These are phyloP conservation scores for Diospyros lotus DNA, from an alignment of 148 eudicot species.

Conservation along the genomic window DNA sequence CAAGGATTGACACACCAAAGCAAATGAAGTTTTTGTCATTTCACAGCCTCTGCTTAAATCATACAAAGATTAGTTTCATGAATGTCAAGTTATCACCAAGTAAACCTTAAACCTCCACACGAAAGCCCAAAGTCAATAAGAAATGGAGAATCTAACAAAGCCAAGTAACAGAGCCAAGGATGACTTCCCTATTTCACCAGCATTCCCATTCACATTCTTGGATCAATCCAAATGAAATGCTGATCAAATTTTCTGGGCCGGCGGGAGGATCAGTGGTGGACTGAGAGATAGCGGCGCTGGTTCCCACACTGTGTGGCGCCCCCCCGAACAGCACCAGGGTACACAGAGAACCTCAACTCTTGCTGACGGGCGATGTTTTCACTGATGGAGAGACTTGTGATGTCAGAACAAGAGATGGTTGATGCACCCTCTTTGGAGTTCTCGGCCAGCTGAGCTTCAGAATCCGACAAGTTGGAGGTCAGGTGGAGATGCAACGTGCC, in stretches of 20 bases:
- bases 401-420: constrained; percentile 35
- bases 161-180: constrained; percentile 53
- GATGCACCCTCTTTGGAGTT: constrained; percentile 28
- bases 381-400: constrained; percentile 33
- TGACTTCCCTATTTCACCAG: constrained; percentile 50
- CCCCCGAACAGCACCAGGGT: constrained; percentile 28
- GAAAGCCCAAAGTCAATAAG: background rate
- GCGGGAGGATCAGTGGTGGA: constrained; percentile 12
- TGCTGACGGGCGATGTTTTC: constrained; percentile 28
- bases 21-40: too few relatives aligned
- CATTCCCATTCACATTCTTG: background rate
- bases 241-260: background rate
- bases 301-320: constrained; percentile 20
- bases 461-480: constrained; percentile 15
- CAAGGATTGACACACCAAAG: background rate
- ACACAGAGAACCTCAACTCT: constrained; percentile 38
- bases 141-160: background rate
- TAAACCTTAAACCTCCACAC: background rate
- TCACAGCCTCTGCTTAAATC: too few relatives aligned
- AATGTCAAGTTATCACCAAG: too few relatives aligned
- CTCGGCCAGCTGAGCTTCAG: constrained; percentile 26
- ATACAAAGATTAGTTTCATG: too few relatives aligned
- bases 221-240: constrained; percentile 5
- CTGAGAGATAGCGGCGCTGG: constrained; percentile 31
- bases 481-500: constrained; percentile 21